Percentiles rank a stretch among this genome's conserved stretches.
These are phyloP conservation scores for Trypanosoma boissoni DNA, from an alignment of 208 protist species.

Conservation along the genomic window DNA sequence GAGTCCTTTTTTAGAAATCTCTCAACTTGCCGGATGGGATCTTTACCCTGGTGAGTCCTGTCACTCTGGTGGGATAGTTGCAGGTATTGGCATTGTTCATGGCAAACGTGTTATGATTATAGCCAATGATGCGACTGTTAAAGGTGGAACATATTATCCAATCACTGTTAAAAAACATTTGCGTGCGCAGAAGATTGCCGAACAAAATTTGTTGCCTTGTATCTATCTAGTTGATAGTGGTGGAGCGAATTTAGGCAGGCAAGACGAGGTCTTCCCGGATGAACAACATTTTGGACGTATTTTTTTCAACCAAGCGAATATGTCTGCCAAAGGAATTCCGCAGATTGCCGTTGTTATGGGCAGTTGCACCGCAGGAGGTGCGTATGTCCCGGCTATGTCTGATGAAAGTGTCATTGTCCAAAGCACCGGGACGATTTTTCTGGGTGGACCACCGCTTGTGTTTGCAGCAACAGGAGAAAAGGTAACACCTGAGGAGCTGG, in stretches of 20 bases:
- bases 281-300: slow-evolving; percentile 97
- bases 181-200: slow-evolving; percentile 94
- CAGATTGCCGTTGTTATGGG: slow-evolving; percentile 98
- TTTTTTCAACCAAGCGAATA: slow-evolving; percentile 97
- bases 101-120: slow-evolving; percentile 93
- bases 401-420: slow-evolving; percentile 95
- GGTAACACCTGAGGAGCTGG: slow-evolving; percentile 93
- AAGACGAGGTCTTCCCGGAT: slow-evolving; percentile 95
- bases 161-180: slow-evolving; percentile 98
- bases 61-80: slow-evolving; percentile 93
- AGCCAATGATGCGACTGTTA: slow-evolving; percentile 97
- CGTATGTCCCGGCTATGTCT: slow-evolving; percentile 95
- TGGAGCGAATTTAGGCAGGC: slow-evolving; percentile 92
- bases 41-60: slow-evolving; percentile 88
- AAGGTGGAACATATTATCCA: slow-evolving; percentile 97
- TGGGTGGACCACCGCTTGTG: slow-evolving; percentile 94
- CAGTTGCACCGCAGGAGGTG: slow-evolving; percentile 96
- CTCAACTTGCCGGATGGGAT: slow-evolving; percentile 92
- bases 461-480: slow-evolving; percentile 92
- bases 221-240: slow-evolving; percentile 97
- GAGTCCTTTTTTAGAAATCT: slow-evolving; percentile 95
- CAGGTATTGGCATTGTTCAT: slow-evolving; percentile 88
- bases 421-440: slow-evolving; percentile 94
- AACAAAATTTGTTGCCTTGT: slow-evolving; percentile 95
- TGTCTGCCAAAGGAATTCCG: slow-evolving; percentile 92